Evolutionary conservation across 495 filamentous ascomycete species (phyloP).

Genomic region (Neurospora tetraspora): DNA sequence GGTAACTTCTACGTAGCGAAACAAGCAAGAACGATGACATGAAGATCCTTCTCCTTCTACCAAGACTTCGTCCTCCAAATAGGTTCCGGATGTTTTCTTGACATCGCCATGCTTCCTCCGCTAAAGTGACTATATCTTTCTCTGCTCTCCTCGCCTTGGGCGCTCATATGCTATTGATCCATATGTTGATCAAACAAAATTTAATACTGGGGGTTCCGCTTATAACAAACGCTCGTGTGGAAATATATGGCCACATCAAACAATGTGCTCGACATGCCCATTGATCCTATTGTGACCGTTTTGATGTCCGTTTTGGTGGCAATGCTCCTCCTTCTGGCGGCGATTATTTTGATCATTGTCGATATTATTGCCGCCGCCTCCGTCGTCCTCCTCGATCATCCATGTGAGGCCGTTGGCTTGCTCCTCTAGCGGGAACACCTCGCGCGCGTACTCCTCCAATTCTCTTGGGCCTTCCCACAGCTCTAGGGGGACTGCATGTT

Average conservation of each 20-base stretch:
- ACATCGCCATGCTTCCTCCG: not conserved
- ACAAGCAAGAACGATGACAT: not conserved
- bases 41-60: not conserved
- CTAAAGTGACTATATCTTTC: not conserved
- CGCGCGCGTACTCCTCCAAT: constrained; percentile 89
- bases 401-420: constrained; percentile 84
- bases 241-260: not conserved
- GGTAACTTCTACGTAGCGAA: not conserved
- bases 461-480: constrained; percentile 88
- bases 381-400: constrained; percentile 53
- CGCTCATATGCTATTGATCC: not conserved
- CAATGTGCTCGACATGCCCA: not conserved
- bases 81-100: not conserved
- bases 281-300: not conserved
- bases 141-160: not conserved
- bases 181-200: not conserved
- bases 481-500: constrained; percentile 16
- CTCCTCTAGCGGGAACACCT: constrained; percentile 92
- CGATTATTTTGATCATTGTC: constrained; percentile 3
- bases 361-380: constrained; percentile 10
- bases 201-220: not conserved
- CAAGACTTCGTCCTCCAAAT: not conserved
- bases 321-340: not conserved
- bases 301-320: constrained; percentile 3
- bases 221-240: not conserved